Base-by-base conservation (phyloP, 129 eudicot species). In the Mikania micrantha region DNA sequence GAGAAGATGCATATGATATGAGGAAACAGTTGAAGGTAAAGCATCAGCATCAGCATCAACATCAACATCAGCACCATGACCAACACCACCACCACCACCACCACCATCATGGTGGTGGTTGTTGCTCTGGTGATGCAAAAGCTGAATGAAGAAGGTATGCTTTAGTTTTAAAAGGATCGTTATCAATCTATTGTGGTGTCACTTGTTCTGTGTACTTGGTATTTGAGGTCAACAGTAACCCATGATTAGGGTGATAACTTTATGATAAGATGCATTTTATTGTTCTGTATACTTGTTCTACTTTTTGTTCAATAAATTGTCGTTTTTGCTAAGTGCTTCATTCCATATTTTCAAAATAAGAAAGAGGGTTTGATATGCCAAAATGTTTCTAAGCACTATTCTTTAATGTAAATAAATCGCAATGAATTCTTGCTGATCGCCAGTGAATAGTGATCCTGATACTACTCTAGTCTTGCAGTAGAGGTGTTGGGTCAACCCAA, bases 1-100 rank as follows among this genome's bases (percentile, higher is more conserved):
- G 97, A 12, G 97, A 90, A 67, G 97, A 90, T 78, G 97, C 97
- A 6, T 90, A 90, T 76, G 97, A 90, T 65, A 90, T 90, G 97
- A 75, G 97, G 85, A 90, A 90, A 82, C 79, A 82, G 68, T 79
- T 90, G 82, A 87, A 80, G 79, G 97, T 82, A 19, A 87, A 76
- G 12, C 75, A 42, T 22, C 85, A 80, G 7, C 56, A 71, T 24
- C 60, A 76, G 11, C 75, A 41, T 22, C 85, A 80, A 9, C 54
- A 71, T 24, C 85, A 78, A 0, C 87, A 75, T 15, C 88, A 78
- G 1, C 91, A 88, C 25, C 95, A 86, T 5, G 57, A 49, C 16
- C 85, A 78, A 0, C 87, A 76, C 17, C 88, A 78, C 1, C 92
- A 88, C 5, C 90, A 83, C 13, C 96, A 88, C 24, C 96, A 85